Evolutionary conservation across 1,284 basidiomycete species (phyloP).

Genomic region (Cutaneotrichosporon spelunceum): DNA sequence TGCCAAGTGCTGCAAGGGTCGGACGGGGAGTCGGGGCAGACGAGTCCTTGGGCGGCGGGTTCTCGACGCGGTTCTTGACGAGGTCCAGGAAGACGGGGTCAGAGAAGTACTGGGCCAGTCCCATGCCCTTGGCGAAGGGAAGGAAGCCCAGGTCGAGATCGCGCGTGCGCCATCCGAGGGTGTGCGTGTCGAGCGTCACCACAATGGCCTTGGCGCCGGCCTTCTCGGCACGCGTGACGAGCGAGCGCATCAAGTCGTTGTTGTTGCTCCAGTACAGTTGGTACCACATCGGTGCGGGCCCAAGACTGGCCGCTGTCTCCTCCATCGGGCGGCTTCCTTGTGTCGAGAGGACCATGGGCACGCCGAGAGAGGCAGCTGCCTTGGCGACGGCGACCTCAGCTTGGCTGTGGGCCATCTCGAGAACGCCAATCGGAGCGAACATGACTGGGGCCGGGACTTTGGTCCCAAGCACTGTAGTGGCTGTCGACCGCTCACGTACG

Average conservation of each 20-base stretch:
- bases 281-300: slow-evolving; percentile 64
- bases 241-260: slow-evolving; percentile 45
- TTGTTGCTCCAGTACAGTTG: slow-evolving; percentile 70
- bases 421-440: slow-evolving; percentile 71
- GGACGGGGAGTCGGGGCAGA: slow-evolving; percentile 5
- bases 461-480: slow-evolving; percentile 63
- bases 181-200: slow-evolving; percentile 62
- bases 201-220: slow-evolving; percentile 54
- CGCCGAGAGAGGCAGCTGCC: slow-evolving; percentile 62
- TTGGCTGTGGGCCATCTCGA: slow-evolving; percentile 60
- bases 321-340: slow-evolving; percentile 69
- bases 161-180: slow-evolving; percentile 57
- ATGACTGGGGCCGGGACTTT: slow-evolving; percentile 63
- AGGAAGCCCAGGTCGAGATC: slow-evolving; percentile 20
- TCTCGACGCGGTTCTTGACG: slow-evolving; percentile 11
- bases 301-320: slow-evolving; percentile 65
- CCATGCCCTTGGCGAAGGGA: slow-evolving; percentile 16
- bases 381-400: slow-evolving; percentile 67
- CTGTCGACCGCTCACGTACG: slow-evolving; percentile 61
- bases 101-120: slow-evolving; percentile 21
- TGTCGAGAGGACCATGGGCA: slow-evolving; percentile 70
- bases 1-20: slow-evolving; percentile 10
- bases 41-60: neutral
- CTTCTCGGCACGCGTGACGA: slow-evolving; percentile 55
- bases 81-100: slow-evolving; percentile 19